Conservation (phyloP, 208 protist genomes). For the Wallacemonas sp. region DNA sequence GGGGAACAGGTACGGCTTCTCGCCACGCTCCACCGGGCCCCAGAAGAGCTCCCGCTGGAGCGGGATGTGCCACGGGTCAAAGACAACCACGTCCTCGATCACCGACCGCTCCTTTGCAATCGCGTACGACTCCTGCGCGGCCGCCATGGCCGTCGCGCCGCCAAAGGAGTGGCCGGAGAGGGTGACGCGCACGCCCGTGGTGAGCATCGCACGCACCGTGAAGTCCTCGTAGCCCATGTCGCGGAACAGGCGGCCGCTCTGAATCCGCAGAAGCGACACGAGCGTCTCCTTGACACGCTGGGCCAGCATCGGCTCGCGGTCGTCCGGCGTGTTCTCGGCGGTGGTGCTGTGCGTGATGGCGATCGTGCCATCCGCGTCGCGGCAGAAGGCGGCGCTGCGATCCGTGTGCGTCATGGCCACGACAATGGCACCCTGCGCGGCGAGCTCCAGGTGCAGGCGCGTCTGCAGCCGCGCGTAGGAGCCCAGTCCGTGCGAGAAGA, state of each 20-base stretch:
- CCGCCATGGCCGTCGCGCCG: slow-evolving; percentile 59
- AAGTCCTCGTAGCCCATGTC: slow-evolving; percentile 17
- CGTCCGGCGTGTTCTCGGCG: slow-evolving; percentile 32
- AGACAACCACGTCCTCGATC: slow-evolving; percentile 36
- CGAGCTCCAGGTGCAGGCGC: slow-evolving; percentile 60
- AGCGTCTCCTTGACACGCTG: slow-evolving; percentile 52
- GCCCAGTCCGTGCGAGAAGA: slow-evolving; percentile 84
- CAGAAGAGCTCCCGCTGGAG: slow-evolving; percentile 48
- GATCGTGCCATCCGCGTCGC: slow-evolving; percentile 35
- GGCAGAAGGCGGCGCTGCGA: slow-evolving; percentile 76
- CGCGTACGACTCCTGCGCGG: slow-evolving; percentile 36
- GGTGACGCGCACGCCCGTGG: background rate
- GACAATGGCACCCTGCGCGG: slow-evolving; percentile 67
- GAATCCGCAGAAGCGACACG: slow-evolving; percentile 28
- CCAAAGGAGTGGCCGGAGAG: slow-evolving; percentile 87
- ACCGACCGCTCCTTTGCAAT: background rate
- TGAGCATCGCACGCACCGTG: slow-evolving; percentile 3
- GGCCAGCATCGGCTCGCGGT: slow-evolving; percentile 59
- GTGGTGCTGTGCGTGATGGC: slow-evolving; percentile 35
- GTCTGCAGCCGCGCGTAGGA: slow-evolving; percentile 70
- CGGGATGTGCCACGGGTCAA: slow-evolving; percentile 77
- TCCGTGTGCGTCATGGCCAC: slow-evolving; percentile 79
- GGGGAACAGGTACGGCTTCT: slow-evolving; percentile 40
- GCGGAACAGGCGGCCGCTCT: slow-evolving; percentile 13
- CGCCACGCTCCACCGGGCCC: slow-evolving; percentile 26